These are phyloP conservation scores for Cladorrhinum sp. DNA, from an alignment of 2,329 filamentous ascomycete genomes.

Conservation along the genomic window DNA sequence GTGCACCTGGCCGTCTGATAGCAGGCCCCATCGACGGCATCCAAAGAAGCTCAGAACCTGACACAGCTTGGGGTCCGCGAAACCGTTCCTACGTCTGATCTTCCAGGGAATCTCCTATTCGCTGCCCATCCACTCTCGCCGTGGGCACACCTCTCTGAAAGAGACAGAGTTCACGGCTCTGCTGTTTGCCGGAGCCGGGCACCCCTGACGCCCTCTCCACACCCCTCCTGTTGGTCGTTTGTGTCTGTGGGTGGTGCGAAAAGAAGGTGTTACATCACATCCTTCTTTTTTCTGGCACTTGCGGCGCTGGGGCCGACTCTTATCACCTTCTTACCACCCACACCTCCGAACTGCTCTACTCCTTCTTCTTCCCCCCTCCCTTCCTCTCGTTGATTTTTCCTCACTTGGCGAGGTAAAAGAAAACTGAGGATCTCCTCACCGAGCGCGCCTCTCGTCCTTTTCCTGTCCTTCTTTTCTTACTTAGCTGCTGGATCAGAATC, in stretches of 20 bases:
- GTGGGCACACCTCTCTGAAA: slow-evolving; percentile 8
- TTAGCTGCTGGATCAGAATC: slow-evolving; percentile 60
- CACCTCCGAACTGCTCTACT: slow-evolving; percentile 26
- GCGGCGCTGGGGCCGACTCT: slow-evolving; percentile 19
- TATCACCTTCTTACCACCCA: slow-evolving; percentile 26
- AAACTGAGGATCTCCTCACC: slow-evolving; percentile 35
- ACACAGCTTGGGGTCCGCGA: slow-evolving; percentile 40
- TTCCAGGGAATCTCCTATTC: slow-evolving; percentile 33
- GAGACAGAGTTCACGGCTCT: slow-evolving; percentile 5
- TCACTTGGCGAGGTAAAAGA: slow-evolving; percentile 46
- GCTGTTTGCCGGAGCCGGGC: slow-evolving; percentile 8
- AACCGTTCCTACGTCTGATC: slow-evolving; percentile 46
- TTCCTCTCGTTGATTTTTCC: slow-evolving; percentile 20
- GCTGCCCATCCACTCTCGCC: slow-evolving; percentile 1
- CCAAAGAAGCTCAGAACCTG: slow-evolving; percentile 33
- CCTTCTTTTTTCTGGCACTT: slow-evolving; percentile 3
- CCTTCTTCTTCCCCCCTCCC: slow-evolving; percentile 29
- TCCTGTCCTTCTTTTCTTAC: slow-evolving; percentile 41
- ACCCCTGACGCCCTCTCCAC: slow-evolving; percentile 16
- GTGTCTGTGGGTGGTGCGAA: slow-evolving; percentile 9
- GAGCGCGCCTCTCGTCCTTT: slow-evolving; percentile 36
- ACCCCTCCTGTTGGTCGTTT: slow-evolving; percentile 12
- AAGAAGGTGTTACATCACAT: slow-evolving; percentile 17
- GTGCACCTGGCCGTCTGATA: slow-evolving; percentile 31
- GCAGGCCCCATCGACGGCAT: slow-evolving; percentile 13